Conservation (phyloP, 108 stramenopile species). For the Asterionellopsis glacialis region DNA sequence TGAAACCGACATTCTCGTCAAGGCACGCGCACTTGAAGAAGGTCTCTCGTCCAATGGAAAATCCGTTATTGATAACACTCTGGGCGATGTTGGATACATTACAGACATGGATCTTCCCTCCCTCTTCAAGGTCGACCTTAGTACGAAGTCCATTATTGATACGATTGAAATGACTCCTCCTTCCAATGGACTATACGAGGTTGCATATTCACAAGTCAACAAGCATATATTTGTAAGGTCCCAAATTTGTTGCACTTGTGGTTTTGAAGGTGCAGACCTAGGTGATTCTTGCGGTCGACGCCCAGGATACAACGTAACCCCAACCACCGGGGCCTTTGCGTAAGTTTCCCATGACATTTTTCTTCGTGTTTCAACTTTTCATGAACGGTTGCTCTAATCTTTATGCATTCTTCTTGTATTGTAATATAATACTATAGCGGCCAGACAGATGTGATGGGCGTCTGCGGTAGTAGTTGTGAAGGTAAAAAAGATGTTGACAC, state of each 20-base stretch:
- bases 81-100: constrained; percentile 18
- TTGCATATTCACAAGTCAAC: constrained; percentile 13
- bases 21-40: background rate
- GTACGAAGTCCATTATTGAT: constrained; percentile 4
- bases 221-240: constrained; percentile 13
- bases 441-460: background rate
- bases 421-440: too few species aligned
- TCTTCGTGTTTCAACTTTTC: too few species aligned
- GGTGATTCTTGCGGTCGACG: too few species aligned
- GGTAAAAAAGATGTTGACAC: constrained; percentile 12
- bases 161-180: constrained; percentile 4
- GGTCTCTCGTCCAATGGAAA: constrained; percentile 2
- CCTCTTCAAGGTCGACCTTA: constrained; percentile 16
- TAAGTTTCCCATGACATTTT: too few species aligned
- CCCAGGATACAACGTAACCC: too few species aligned
- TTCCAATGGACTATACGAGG: constrained; percentile 1
- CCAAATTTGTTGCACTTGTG: constrained; percentile 9
- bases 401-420: too few species aligned
- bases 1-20: constrained; percentile 4
- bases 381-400: too few species aligned
- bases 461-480: constrained; percentile 21
- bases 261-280: too few species aligned
- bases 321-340: constrained; percentile 13
- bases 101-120: background rate
- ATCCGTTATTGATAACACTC: constrained; percentile 7